Percentiles rank a stretch among this genome's conserved stretches.
These are phyloP conservation scores for Ophidiomyces ophidiicola DNA, from an alignment of 2,329 filamentous ascomycete genomes.

Conservation along the genomic window DNA sequence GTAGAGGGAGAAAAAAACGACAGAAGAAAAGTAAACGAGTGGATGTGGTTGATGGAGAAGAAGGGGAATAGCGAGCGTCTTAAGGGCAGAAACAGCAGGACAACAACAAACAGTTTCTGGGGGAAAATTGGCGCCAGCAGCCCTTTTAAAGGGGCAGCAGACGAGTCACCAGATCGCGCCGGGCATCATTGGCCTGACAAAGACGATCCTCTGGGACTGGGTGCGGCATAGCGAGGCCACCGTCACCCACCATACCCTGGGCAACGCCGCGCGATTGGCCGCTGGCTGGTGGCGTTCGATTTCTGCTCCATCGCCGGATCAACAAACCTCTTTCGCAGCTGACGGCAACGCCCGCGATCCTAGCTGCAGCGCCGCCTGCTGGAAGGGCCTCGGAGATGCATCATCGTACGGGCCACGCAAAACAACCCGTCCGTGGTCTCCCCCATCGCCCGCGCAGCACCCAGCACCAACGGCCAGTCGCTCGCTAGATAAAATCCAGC, in stretches of 20 bases:
- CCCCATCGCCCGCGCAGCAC: too few relatives aligned
- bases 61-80: constrained; percentile 9
- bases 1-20: constrained; percentile 1
- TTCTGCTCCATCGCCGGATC: neutral
- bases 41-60: constrained; percentile 1
- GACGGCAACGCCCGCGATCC: too few relatives aligned
- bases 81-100: constrained; percentile 6
- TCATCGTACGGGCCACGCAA: too few relatives aligned
- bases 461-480: too few relatives aligned
- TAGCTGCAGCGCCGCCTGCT: too few relatives aligned
- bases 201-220: constrained; percentile 4
- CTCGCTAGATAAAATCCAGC: too few relatives aligned
- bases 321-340: too few relatives aligned
- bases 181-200: constrained; percentile 4
- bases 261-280: constrained; percentile 1
- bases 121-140: constrained; percentile 6
- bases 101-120: constrained; percentile 2
- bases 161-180: neutral
- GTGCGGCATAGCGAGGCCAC: constrained; percentile 4
- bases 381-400: too few relatives aligned
- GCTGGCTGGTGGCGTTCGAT: constrained; percentile 1
- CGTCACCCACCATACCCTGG: neutral
- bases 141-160: constrained; percentile 1
- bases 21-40: constrained; percentile 5
- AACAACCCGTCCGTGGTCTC: too few relatives aligned